Conservation (phyloP, 2,329 filamentous ascomycete species). For the Sporothrix pallida region DNA sequence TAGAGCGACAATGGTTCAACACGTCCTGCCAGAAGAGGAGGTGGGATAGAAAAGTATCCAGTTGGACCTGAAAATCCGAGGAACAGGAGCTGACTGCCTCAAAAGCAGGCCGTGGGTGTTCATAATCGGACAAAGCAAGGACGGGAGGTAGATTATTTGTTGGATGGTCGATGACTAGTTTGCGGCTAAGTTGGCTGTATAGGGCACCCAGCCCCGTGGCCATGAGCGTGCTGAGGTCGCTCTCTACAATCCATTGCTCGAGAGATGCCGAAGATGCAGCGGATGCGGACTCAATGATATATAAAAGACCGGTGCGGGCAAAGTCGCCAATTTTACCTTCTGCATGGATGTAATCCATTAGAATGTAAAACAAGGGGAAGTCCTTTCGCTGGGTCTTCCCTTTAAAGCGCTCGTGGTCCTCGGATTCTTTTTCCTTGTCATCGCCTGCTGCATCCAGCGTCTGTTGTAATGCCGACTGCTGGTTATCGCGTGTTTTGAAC, state of each 20-base stretch:
- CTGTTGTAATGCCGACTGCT: constrained; percentile 32
- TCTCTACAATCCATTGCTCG: constrained; percentile 96
- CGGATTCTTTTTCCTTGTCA: constrained; percentile 43
- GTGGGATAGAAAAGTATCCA: constrained; percentile 93
- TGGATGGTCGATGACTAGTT: constrained; percentile 81
- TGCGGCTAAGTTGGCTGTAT: constrained; percentile 70
- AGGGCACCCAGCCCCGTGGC: constrained; percentile 87
- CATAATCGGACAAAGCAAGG: constrained; percentile 86
- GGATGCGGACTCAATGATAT: constrained; percentile 92
- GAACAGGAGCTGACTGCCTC: constrained; percentile 77
- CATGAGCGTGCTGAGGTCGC: constrained; percentile 95
- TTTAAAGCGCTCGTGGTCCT: constrained; percentile 78
- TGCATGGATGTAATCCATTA: constrained; percentile 96
- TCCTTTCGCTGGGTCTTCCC: constrained; percentile 87
- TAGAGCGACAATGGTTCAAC: constrained; percentile 89
- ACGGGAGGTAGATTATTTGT: constrained; percentile 78
- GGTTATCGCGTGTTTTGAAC: constrained; percentile 71
- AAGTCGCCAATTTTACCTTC: constrained; percentile 96
- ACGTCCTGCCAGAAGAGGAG: constrained; percentile 98
- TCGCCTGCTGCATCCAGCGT: constrained; percentile 7
- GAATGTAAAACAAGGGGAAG: constrained; percentile 92
- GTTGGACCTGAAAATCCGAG: constrained; percentile 78
- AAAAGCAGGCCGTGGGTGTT: constrained; percentile 70
- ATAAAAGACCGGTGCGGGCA: constrained; percentile 88
- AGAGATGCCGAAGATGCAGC: constrained; percentile 80